Conservation (phyloP, 2,329 filamentous ascomycete genomes). For the Alternaria tenuissima region DNA sequence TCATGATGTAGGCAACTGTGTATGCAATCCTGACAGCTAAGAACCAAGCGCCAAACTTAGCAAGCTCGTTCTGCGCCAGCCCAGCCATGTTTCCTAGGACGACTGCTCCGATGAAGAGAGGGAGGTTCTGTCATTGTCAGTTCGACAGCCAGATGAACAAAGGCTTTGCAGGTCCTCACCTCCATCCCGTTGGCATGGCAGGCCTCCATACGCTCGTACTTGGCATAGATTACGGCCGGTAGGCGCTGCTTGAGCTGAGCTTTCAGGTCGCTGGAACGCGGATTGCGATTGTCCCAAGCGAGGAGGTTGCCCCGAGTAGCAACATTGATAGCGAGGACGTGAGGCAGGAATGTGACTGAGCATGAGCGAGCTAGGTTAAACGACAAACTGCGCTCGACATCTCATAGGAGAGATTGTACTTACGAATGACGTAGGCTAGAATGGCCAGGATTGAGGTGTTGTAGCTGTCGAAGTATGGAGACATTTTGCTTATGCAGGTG, state of each 20-base stretch:
- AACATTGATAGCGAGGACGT: too few species aligned
- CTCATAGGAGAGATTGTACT: not conserved
- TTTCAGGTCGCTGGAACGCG: conserved; percentile 37
- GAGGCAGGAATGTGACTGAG: too few species aligned
- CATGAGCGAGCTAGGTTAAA: not conserved
- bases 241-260: conserved; percentile 50
- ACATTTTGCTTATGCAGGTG: conserved; percentile 17
- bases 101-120: conserved; percentile 56
- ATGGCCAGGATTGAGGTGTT: conserved; percentile 56
- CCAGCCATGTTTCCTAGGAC: conserved; percentile 55
- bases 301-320: too few species aligned
- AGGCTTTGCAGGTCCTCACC: conserved; percentile 5
- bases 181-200: conserved; percentile 59
- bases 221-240: conserved; percentile 48
- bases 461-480: conserved; percentile 29
- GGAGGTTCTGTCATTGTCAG: conserved; percentile 47
- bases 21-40: conserved; percentile 50
- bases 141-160: not conserved
- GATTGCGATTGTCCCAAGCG: too few species aligned
- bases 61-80: conserved; percentile 44
- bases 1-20: conserved; percentile 49
- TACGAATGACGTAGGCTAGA: conserved; percentile 52
- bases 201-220: conserved; percentile 56
- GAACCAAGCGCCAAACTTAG: conserved; percentile 48
- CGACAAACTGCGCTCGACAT: not conserved